Conservation (phyloP, 495 filamentous ascomycete species). For the Aspergillus indologenus region DNA sequence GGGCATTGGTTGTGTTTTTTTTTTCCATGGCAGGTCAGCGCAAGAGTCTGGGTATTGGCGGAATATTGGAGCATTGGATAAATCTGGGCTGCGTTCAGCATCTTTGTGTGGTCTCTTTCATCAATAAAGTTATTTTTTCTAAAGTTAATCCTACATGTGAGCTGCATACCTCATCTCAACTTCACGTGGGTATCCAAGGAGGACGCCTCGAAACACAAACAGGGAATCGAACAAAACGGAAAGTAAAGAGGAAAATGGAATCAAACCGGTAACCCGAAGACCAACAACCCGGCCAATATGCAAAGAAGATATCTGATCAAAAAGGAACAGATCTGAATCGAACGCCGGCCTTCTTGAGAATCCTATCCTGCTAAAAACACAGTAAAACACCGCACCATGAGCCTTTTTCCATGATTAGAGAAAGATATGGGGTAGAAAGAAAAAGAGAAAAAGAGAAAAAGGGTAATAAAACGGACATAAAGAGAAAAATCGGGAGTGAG, state of each 20-base stretch:
- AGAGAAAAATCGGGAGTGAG: conserved; percentile 17
- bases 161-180: conserved; percentile 13
- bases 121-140: background rate
- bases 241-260: conserved; percentile 17
- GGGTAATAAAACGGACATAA: conserved; percentile 6
- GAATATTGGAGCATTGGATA: background rate
- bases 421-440: conserved; percentile 13
- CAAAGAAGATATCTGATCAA: conserved; percentile 21
- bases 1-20: background rate
- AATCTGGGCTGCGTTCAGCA: background rate
- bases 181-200: conserved; percentile 37
- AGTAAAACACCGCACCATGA: conserved; percentile 44
- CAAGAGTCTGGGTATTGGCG: background rate
- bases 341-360: conserved; percentile 39
- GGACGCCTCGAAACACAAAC: conserved; percentile 10
- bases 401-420: conserved; percentile 34
- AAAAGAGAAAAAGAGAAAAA: background rate
- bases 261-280: conserved; percentile 18
- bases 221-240: conserved; percentile 7
- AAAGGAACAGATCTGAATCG: conserved; percentile 21
- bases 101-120: background rate
- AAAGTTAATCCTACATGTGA: conserved; percentile 37
- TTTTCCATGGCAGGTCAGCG: background rate
- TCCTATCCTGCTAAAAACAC: conserved; percentile 37
- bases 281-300: conserved; percentile 24